Conservation (phyloP, 192 early-diverging fungal species). For the Mortierella claussenii region DNA sequence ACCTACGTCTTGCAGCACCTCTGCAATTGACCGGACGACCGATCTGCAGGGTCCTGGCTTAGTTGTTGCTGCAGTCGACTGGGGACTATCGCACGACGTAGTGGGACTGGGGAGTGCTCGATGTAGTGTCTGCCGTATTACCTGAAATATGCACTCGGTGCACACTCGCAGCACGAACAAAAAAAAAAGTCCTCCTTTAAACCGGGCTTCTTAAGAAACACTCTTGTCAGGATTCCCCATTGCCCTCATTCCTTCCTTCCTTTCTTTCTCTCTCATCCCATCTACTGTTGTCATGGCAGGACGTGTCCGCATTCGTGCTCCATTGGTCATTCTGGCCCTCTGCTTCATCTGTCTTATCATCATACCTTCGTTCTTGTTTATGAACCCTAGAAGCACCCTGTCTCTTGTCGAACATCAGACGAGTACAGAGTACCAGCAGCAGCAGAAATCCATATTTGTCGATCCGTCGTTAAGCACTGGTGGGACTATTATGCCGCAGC, state of each 20-base stretch:
- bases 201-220: too few relatives aligned
- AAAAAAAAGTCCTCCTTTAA: too few relatives aligned
- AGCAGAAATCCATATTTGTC: constrained; percentile 9
- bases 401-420: neutral
- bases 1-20: too few relatives aligned
- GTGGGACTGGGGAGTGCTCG: too few relatives aligned
- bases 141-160: too few relatives aligned
- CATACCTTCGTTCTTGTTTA: constrained; percentile 40
- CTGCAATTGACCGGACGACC: too few relatives aligned
- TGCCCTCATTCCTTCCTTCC: neutral
- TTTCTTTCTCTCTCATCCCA: neutral
- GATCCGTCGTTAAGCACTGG: constrained; percentile 37
- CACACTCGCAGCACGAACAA: too few relatives aligned
- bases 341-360: constrained; percentile 45
- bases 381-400: constrained; percentile 10
- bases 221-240: neutral
- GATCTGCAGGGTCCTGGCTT: too few relatives aligned
- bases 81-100: too few relatives aligned
- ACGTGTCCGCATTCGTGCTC: constrained; percentile 23
- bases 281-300: neutral
- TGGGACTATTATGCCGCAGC: constrained; percentile 55
- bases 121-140: too few relatives aligned
- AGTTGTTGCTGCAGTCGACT: too few relatives aligned
- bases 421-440: neutral
- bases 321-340: constrained; percentile 18